phyloP scores from a whole-genome alignment of 805 yeast species.

The Candida golubevii region DNA sequence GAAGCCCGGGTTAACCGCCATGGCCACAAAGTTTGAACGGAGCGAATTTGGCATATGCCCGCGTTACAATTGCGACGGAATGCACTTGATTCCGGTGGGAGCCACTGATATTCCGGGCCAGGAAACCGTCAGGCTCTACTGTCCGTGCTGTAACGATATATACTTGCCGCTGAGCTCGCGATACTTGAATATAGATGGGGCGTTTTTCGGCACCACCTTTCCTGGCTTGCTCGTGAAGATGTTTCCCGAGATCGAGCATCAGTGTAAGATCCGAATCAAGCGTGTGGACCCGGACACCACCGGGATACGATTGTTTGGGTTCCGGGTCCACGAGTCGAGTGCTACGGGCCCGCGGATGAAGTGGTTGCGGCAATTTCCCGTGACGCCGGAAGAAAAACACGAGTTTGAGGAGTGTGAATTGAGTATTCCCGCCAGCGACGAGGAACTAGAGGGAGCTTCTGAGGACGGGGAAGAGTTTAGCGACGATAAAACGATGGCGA shows the following conservation, averaged over 20 bases:
- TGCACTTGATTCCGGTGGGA: slow-evolving; percentile 89
- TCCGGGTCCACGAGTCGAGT: slow-evolving; percentile 69
- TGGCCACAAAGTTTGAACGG: slow-evolving; percentile 91
- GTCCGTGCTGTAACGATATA: slow-evolving; percentile 92
- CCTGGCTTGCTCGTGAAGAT: slow-evolving; percentile 88
- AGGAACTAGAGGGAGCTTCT: slow-evolving; percentile 21
- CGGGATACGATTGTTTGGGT: slow-evolving; percentile 83
- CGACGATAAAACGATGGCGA: slow-evolving; percentile 43
- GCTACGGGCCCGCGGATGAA: slow-evolving; percentile 90
- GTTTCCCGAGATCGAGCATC: slow-evolving; percentile 85
- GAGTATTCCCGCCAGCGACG: slow-evolving; percentile 41
- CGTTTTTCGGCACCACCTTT: slow-evolving; percentile 93
- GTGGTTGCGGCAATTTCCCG: slow-evolving; percentile 85
- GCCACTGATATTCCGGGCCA: slow-evolving; percentile 85
- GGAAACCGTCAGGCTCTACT: slow-evolving; percentile 86
- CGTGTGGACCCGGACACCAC: slow-evolving; percentile 49
- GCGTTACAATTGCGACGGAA: slow-evolving; percentile 81
- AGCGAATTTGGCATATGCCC: slow-evolving; percentile 92
- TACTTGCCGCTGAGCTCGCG: slow-evolving; percentile 86
- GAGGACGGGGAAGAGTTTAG: slow-evolving; percentile 29
- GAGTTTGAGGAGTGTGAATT: slow-evolving; percentile 67
- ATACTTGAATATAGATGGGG: slow-evolving; percentile 88
- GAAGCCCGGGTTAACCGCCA: slow-evolving; percentile 81
- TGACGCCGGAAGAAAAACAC: slow-evolving; percentile 51
- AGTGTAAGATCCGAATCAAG: slow-evolving; percentile 53